These are phyloP conservation scores for Grosmannia penicillata DNA, from an alignment of 2,329 filamentous ascomycete genomes.

Conservation along the genomic window DNA sequence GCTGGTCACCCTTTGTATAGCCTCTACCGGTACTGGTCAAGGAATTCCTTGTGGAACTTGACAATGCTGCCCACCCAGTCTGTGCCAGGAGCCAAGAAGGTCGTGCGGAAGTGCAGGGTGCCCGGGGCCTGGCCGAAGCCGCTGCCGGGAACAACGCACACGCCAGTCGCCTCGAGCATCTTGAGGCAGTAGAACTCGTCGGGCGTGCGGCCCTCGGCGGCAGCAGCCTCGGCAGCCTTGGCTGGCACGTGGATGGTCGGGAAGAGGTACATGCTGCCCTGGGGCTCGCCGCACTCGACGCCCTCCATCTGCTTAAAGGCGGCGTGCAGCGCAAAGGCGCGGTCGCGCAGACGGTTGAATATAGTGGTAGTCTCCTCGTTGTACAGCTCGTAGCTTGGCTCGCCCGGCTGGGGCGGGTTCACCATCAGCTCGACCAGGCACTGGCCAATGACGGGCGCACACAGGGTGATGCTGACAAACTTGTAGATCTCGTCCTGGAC, in stretches of 20 bases:
- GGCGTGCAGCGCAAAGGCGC: conserved; percentile 73
- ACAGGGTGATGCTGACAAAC: conserved; percentile 93
- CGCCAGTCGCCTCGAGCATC: conserved; percentile 82
- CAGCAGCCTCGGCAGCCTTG: conserved; percentile 64
- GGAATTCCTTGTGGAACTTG: conserved; percentile 84
- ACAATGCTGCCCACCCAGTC: conserved; percentile 82
- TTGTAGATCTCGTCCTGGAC: conserved; percentile 96
- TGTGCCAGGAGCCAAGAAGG: conserved; percentile 89
- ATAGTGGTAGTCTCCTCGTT: conserved; percentile 76
- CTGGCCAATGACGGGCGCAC: conserved; percentile 88
- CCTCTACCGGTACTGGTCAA: conserved; percentile 58
- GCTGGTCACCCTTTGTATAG: not conserved
- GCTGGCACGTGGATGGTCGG: conserved; percentile 71
- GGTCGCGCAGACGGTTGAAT: conserved; percentile 60
- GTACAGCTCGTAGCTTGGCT: conserved; percentile 75
- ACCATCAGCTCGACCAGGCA: conserved; percentile 97
- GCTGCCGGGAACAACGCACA: conserved; percentile 83
- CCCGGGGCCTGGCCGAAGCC: conserved; percentile 91
- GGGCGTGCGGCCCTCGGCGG: conserved; percentile 54
- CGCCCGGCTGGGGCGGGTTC: conserved; percentile 74
- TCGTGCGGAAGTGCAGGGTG: conserved; percentile 88
- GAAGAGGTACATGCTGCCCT: conserved; percentile 98
- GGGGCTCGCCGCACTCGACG: conserved; percentile 75
- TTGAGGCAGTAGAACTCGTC: conserved; percentile 93
- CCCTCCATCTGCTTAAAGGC: conserved; percentile 94